A percentile compares a stretch with the other conserved stretches of the same genome.
These are phyloP conservation scores for Platanus orientalis DNA, from an alignment of 164 flowering plant genomes.

Conservation along the genomic window DNA sequence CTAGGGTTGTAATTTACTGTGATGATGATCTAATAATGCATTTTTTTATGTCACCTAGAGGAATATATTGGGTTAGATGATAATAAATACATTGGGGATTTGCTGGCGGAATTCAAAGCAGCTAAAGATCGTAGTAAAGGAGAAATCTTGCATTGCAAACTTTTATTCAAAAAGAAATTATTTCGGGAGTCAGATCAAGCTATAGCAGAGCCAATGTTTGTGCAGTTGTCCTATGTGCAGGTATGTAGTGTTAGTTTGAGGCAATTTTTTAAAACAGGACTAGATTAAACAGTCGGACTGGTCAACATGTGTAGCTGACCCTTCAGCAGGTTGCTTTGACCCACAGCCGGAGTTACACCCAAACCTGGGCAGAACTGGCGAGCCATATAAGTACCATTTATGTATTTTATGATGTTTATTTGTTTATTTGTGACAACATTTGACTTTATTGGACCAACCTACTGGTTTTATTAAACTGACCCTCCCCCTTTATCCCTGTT, in stretches of 20 bases:
- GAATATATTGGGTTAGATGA: constrained; percentile 94
- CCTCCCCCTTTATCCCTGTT: too few relatives aligned
- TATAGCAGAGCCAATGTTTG: constrained; percentile 86
- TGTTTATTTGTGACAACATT: too few relatives aligned
- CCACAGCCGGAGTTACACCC: too few relatives aligned
- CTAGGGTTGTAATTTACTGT: not conserved
- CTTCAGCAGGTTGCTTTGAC: too few relatives aligned
- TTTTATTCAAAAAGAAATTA: constrained; percentile 78
- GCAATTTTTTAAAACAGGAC: not conserved
- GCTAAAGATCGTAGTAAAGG: constrained; percentile 93
- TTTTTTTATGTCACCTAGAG: constrained; percentile 41
- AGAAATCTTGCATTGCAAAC: constrained; percentile 90
- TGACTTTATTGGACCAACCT: too few relatives aligned
- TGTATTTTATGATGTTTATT: too few relatives aligned
- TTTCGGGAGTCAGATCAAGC: constrained; percentile 99
- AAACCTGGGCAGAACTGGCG: too few relatives aligned
- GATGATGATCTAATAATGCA: constrained; percentile 8
- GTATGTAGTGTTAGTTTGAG: constrained; percentile 31
- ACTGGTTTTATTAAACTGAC: too few relatives aligned
- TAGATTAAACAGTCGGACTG: too few relatives aligned
- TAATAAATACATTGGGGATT: constrained; percentile 92
- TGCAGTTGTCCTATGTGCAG: constrained; percentile 92
- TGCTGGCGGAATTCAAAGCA: constrained; percentile 89
- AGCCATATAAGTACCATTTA: too few relatives aligned
- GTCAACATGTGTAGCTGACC: too few relatives aligned